A percentile compares a stretch with the other conserved stretches of the same genome.
These are phyloP conservation scores for Isabelozyma gotoi DNA, from an alignment of 805 yeast genomes.

Conservation along the genomic window DNA sequence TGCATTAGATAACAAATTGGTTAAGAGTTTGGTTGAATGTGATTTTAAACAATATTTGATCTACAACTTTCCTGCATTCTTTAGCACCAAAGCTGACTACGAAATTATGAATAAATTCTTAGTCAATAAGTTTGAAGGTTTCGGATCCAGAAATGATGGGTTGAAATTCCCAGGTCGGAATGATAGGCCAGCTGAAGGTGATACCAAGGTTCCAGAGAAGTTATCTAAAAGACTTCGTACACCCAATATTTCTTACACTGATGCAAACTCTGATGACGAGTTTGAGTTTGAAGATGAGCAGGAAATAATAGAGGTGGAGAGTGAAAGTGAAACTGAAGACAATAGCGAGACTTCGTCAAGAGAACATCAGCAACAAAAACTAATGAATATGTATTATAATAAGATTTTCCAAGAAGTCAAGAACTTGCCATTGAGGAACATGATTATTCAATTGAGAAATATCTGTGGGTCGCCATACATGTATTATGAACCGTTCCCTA, in stretches of 20 bases:
- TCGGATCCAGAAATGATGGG: slow-evolving; percentile 14
- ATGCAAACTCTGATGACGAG: slow-evolving; percentile 32
- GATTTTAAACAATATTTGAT: slow-evolving; percentile 52
- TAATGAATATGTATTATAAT: slow-evolving; percentile 12
- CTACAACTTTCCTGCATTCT: slow-evolving; percentile 30
- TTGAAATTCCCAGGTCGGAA: neutral
- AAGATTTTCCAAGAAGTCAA: slow-evolving; percentile 26
- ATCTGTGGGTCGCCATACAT: slow-evolving; percentile 85
- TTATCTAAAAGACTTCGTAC: slow-evolving; percentile 2
- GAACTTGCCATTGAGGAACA: slow-evolving; percentile 50
- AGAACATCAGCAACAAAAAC: slow-evolving; percentile 8
- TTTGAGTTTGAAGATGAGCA: slow-evolving; percentile 8
- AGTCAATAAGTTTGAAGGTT: slow-evolving; percentile 29
- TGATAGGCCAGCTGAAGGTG: neutral
- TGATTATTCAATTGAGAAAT: slow-evolving; percentile 81
- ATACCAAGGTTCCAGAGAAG: neutral
- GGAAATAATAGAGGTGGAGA: neutral
- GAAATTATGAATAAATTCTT: slow-evolving; percentile 42
- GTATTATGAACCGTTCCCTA: slow-evolving; percentile 71
- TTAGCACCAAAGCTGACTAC: slow-evolving; percentile 16
- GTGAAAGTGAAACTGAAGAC: neutral
- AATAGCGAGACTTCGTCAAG: slow-evolving; percentile 2
- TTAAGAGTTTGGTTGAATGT: slow-evolving; percentile 43
- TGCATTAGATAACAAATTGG: slow-evolving; percentile 47
- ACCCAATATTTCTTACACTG: slow-evolving; percentile 6